These are phyloP conservation scores for Sordariomycetes sp. DNA, from an alignment of 2,329 filamentous ascomycete species.

Conservation along the genomic window DNA sequence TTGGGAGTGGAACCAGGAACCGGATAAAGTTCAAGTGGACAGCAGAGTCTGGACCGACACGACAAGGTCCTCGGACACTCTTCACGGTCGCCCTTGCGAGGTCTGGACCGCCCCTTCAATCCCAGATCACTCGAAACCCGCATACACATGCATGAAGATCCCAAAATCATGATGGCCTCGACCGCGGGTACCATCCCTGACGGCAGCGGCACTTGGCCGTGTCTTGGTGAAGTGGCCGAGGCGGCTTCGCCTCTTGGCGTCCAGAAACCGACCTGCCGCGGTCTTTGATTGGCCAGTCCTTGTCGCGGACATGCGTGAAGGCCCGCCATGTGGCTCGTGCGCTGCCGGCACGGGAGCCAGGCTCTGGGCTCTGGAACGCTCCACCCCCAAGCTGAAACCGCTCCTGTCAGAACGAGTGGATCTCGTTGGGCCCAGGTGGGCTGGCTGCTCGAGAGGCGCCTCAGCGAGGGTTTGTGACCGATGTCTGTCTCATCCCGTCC, in stretches of 20 bases:
- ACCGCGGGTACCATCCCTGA: not conserved
- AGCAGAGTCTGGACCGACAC: too few relatives aligned
- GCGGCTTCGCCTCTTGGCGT: not conserved
- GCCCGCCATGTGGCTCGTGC: not conserved
- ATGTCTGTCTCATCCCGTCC: constrained; percentile 1
- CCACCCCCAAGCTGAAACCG: constrained; percentile 2
- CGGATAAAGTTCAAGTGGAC: too few relatives aligned
- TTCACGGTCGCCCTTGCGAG: not conserved
- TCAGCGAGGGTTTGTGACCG: not conserved
- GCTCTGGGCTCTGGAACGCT: not conserved
- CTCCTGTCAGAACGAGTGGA: constrained; percentile 5
- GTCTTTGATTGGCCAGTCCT: not conserved
- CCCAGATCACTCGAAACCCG: not conserved
- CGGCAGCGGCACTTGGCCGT: not conserved
- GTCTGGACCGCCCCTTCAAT: not conserved
- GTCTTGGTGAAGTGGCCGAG: not conserved
- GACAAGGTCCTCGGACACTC: not conserved
- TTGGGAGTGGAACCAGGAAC: too few relatives aligned
- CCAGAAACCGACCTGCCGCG: too few relatives aligned
- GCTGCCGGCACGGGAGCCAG: not conserved
- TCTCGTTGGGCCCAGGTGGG: constrained; percentile 1
- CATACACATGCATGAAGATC: not conserved
- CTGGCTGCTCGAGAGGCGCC: not conserved
- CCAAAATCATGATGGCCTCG: not conserved
- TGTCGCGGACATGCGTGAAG: not conserved